Conservation (phyloP, 129 eudicot genomes). For the Escallonia rubra region DNA sequence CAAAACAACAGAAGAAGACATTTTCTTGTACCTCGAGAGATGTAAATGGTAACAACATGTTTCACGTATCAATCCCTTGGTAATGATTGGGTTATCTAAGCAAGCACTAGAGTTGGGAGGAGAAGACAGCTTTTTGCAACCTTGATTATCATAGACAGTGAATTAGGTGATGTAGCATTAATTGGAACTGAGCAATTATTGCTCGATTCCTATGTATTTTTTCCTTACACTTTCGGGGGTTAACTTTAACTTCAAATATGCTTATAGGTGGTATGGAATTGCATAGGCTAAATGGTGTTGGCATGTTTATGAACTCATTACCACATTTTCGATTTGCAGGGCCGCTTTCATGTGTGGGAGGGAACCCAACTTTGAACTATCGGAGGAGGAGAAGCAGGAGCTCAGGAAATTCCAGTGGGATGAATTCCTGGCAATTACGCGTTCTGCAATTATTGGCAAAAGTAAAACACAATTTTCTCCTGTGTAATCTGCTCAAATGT, state of each 20-base stretch:
- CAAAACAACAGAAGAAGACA: too few species aligned
- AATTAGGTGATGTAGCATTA: too few species aligned
- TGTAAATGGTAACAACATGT: too few species aligned
- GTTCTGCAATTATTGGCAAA: conserved; percentile 68
- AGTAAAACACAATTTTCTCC: conserved; percentile 35
- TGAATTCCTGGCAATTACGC: conserved; percentile 70
- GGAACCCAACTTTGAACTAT: conserved; percentile 85
- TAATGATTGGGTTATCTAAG: background rate
- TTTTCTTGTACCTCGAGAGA: too few species aligned
- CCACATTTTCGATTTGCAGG: conserved; percentile 35
- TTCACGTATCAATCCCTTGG: too few species aligned
- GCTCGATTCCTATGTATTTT: too few species aligned
- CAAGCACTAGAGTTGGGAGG: background rate
- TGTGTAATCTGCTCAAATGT: background rate
- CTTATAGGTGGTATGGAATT: too few species aligned
- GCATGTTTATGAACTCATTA: background rate
- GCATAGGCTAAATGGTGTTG: background rate
- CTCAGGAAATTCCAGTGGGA: conserved; percentile 84
- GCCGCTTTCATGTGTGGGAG: conserved; percentile 98
- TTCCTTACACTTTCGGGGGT: too few species aligned
- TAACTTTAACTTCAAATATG: too few species aligned
- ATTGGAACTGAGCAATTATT: too few species aligned
- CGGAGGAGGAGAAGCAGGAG: conserved; percentile 69
- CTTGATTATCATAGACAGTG: too few species aligned
- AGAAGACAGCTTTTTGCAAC: too few species aligned